These are phyloP conservation scores for Rhamnella rubrinervis DNA, from an alignment of 331 rosid genomes.

Conservation along the genomic window DNA sequence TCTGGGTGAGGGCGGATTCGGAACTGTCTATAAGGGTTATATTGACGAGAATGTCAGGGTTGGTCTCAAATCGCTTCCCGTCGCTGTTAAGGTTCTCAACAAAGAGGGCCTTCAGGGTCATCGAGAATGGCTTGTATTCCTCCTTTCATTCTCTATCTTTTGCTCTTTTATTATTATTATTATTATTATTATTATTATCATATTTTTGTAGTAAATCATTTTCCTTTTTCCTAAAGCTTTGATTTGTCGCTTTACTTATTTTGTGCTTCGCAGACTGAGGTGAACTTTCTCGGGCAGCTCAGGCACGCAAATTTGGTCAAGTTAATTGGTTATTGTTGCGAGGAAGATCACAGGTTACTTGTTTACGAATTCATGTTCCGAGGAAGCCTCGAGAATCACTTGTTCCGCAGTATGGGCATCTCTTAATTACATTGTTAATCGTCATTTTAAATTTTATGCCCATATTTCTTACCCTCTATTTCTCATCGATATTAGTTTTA, in stretches of 20 bases:
- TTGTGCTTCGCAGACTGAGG: constrained; percentile 67
- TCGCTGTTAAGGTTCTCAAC: constrained; percentile 93
- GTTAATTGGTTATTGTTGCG: constrained; percentile 97
- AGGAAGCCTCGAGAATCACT: constrained; percentile 95
- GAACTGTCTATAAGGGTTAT: constrained; percentile 96
- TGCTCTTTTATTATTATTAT: not conserved
- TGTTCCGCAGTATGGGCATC: constrained; percentile 76
- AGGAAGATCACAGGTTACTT: constrained; percentile 94
- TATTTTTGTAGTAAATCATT: not conserved
- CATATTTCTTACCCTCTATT: not conserved
- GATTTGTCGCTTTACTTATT: constrained; percentile 1
- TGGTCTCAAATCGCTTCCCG: constrained; percentile 94
- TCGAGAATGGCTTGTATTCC: constrained; percentile 90
- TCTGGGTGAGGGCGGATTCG: constrained; percentile 96
- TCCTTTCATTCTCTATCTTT: not conserved
- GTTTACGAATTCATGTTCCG: constrained; percentile 98
- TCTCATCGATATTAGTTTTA: not conserved
- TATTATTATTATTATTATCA: no score
- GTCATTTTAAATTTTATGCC: no score
- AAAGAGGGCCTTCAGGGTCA: constrained; percentile 98
- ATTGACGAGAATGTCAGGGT: constrained; percentile 95
- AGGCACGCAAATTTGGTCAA: constrained; percentile 98
- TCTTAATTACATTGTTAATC: not conserved
- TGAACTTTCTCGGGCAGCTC: constrained; percentile 94
- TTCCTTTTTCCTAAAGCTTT: not conserved